Percentiles rank a stretch among this genome's conserved stretches.
phyloP scores from a whole-genome alignment of 2,329 filamentous ascomycete species.

The Cyclaneusma minus region DNA sequence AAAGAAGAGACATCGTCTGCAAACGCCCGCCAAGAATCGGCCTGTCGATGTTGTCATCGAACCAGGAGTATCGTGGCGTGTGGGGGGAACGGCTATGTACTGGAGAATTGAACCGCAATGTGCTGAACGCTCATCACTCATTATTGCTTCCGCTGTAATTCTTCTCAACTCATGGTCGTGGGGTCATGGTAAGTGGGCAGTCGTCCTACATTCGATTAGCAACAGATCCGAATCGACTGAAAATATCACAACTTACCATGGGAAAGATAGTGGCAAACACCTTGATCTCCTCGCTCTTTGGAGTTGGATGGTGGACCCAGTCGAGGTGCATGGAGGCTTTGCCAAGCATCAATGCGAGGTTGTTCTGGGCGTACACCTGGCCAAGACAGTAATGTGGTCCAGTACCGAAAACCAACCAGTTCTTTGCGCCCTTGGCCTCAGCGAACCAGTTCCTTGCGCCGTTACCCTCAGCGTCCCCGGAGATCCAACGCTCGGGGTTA shows the following conservation, averaged over 20 bases:
- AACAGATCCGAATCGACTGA: slow-evolving; percentile 1
- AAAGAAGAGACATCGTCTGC: no score
- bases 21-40: no score
- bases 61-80: no score
- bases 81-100: no score
- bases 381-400: slow-evolving; percentile 95
- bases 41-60: no score
- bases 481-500: slow-evolving; percentile 83
- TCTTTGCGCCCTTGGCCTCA: slow-evolving; percentile 67
- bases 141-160: no score
- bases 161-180: slow-evolving; percentile 5
- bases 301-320: slow-evolving; percentile 80
- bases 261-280: slow-evolving; percentile 98
- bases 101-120: no score
- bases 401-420: slow-evolving; percentile 90
- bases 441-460: slow-evolving; percentile 90
- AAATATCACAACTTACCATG: slow-evolving; percentile 44
- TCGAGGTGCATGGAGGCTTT: slow-evolving; percentile 78
- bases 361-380: slow-evolving; percentile 79
- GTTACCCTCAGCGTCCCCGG: slow-evolving; percentile 73
- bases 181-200: slow-evolving; percentile 59
- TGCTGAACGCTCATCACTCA: no score
- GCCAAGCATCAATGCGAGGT: slow-evolving; percentile 77
- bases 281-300: slow-evolving; percentile 82
- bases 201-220: slow-evolving; percentile 45